Percentiles rank a stretch among this genome's conserved stretches.
Conservation (phyloP, 805 yeast species). For the Sungouiozyma ichnusensis region DNA sequence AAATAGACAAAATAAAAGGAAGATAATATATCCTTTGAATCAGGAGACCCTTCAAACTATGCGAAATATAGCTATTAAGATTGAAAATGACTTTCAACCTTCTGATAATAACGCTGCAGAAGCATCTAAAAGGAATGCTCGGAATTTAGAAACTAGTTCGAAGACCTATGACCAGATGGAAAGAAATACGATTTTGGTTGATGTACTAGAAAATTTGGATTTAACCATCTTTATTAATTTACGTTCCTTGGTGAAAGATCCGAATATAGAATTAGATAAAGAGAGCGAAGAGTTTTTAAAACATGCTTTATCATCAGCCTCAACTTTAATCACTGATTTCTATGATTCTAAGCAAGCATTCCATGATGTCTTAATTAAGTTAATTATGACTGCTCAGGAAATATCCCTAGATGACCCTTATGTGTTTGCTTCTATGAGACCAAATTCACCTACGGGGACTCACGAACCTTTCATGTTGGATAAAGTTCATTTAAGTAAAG, state of each 20-base stretch:
- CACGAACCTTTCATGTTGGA: constrained; percentile 21
- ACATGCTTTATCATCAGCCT: constrained; percentile 21
- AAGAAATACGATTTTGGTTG: constrained; percentile 19
- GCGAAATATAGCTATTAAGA: constrained; percentile 14
- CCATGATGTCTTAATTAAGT: constrained; percentile 47
- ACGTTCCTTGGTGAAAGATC: constrained; percentile 13
- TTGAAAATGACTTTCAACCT: constrained; percentile 15
- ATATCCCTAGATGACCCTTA: constrained; percentile 68
- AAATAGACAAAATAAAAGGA: constrained; percentile 12
- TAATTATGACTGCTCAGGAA: constrained; percentile 59
- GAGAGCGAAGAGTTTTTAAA: constrained; percentile 26
- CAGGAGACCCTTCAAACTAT: constrained; percentile 19
- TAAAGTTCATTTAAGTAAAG: constrained; percentile 3
- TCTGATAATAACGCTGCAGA: constrained; percentile 7
- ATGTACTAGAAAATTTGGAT: constrained; percentile 25
- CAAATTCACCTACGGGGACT: constrained; percentile 33
- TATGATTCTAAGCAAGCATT: constrained; percentile 62
- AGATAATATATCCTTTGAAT: constrained; percentile 16
- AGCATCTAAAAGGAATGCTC: constrained; percentile 8
- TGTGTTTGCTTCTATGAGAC: constrained; percentile 52
- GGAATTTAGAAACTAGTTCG: constrained; percentile 18
- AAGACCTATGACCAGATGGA: constrained; percentile 26
- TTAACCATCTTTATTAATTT: constrained; percentile 25
- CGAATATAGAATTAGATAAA: constrained; percentile 13
- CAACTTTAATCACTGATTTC: constrained; percentile 46